Evolutionary conservation across 1,284 basidiomycete species (phyloP), one percentile per base, ranked within the genome.

Genomic region (Trametes polyzona): DNA sequence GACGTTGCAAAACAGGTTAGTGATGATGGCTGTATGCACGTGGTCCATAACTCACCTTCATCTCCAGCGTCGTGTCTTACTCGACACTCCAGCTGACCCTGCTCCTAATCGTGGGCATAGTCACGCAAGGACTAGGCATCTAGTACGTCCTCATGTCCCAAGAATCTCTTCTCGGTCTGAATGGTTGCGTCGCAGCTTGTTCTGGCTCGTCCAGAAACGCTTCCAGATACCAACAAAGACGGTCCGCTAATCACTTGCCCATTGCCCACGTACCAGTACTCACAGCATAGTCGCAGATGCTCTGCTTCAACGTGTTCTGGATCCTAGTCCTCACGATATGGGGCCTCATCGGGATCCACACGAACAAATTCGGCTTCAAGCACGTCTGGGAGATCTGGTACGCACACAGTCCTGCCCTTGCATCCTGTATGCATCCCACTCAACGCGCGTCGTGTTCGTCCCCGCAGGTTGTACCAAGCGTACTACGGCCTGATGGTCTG

Each of bases 341-440:
- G 90, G 91, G 90, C 26, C 80, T 92, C 37, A 82, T 88, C 60
- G 90, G 90, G 21, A 82, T 92, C 2, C 88, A 87, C 65, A 90
- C 89, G 6, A 72, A 84, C 64, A 83, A 81, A 35, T 88, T 93
- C 63, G 90, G 90, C 3, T 91, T 92, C 72, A 90, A 92, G 69
- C 87, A 92, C 67, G 80, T 86, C 55, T 92, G 90, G 90, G 90
- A 92, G 67, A 86, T 91, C 56, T 89, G 88, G 87, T 87, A 60
- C 52, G 73, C n/a, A n/a, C n/a, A n/a, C 33, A n/a, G 5, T 49
- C 33, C n/a, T 7, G 4, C 4, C 35, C 19, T 5, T 11, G 21
- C 6, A 5, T 1, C 21, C n/a, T 27, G 7, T 16, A 14, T 21
- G n/a, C 29, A 11, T 14, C 11, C 26, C 23, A 33, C 43, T 27